Evolutionary conservation across 129 eudicot genomes (phyloP).

Genomic region (Silybum marianum): DNA sequence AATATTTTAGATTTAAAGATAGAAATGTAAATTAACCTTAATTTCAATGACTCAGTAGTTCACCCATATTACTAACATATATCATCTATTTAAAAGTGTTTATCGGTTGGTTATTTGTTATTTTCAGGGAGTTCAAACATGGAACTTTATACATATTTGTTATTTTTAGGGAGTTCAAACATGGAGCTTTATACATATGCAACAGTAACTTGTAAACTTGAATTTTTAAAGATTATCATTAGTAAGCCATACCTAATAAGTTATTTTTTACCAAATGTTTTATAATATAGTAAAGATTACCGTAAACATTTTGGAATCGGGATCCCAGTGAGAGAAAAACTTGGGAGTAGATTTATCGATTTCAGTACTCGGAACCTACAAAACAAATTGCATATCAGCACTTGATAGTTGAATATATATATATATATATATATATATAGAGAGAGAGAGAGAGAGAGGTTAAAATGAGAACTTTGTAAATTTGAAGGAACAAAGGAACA

Average conservation of each 20-base stretch:
- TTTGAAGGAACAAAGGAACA: too few species aligned
- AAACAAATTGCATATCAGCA: constrained; percentile 16
- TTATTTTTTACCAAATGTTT: background rate
- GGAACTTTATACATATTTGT: too few species aligned
- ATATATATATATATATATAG: too few species aligned
- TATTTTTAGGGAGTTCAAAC: background rate
- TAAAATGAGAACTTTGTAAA: too few species aligned
- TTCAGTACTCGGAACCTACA: constrained; percentile 95
- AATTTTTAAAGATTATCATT: too few species aligned
- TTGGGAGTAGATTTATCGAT: constrained; percentile 96
- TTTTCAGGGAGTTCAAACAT: too few species aligned
- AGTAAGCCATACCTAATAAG: background rate
- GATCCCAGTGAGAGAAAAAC: constrained; percentile 98
- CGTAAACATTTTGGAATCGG: constrained; percentile 98
- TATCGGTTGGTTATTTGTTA: too few species aligned
- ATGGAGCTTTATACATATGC: background rate
- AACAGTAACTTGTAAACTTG: background rate
- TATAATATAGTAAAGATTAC: constrained; percentile 29
- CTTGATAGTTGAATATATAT: background rate
- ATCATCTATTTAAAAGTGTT: background rate
- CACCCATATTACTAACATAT: background rate
- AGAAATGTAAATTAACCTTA: too few species aligned
- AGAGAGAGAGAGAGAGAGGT: too few species aligned
- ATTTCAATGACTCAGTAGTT: too few species aligned
- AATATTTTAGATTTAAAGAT: too few species aligned